Percentiles rank a stretch among this genome's conserved stretches.
Conservation (phyloP, 1,139 yeast species). For the Taphrina flavorubra region DNA sequence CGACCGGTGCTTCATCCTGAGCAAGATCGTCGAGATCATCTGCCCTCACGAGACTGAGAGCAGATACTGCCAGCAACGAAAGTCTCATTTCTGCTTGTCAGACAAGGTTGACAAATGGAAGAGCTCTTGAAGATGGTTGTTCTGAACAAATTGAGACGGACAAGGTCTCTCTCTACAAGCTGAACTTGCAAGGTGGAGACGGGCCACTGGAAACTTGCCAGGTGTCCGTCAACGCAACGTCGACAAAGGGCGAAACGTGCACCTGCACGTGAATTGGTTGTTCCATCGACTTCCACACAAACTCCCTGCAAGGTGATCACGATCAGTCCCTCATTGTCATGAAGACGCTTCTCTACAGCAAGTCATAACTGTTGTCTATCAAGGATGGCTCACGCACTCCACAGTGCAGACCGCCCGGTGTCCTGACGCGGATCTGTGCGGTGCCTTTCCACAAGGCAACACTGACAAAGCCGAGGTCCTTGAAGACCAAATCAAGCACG, state of each 20-base stretch:
- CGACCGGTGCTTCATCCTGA: constrained; percentile 13
- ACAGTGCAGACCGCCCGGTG: constrained; percentile 28
- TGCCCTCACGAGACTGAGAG: constrained; percentile 33
- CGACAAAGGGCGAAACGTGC: constrained; percentile 8
- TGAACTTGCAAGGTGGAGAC: constrained; percentile 11
- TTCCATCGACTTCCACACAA: constrained; percentile 12
- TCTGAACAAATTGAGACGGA: not conserved
- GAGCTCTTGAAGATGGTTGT: not conserved
- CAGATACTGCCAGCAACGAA: constrained; percentile 30
- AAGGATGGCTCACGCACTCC: constrained; percentile 11
- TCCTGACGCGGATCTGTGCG: constrained; percentile 18
- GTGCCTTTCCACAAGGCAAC: constrained; percentile 28
- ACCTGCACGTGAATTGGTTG: constrained; percentile 2
- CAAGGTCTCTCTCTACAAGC: not conserved
- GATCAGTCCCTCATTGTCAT: not conserved
- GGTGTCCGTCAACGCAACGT: constrained; percentile 5
- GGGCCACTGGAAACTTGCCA: constrained; percentile 14
- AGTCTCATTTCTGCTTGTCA: constrained; percentile 20
- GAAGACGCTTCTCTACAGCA: not conserved
- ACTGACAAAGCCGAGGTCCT: constrained; percentile 34
- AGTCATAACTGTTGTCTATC: constrained; percentile 22
- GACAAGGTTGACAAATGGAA: not conserved
- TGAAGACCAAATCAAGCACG: constrained; percentile 29
- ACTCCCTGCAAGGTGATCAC: not conserved
- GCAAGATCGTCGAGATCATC: constrained; percentile 28